Conservation (phyloP, 768 basidiomycete species). For the Cubamyces sp. region DNA sequence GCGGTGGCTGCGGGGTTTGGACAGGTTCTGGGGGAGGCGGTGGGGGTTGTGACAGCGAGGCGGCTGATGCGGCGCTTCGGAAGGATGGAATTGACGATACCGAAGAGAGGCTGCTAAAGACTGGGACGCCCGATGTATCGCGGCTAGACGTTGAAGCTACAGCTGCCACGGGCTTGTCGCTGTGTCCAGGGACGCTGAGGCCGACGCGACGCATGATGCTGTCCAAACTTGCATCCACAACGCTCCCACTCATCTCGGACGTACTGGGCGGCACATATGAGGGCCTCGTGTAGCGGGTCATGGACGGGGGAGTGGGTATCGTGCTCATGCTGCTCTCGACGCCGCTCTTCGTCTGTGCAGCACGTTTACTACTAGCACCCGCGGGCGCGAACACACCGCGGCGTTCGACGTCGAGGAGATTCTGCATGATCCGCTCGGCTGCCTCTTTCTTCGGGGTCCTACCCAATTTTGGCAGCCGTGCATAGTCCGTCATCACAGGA, state of each 20-base stretch:
- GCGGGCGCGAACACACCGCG: conserved; percentile 19
- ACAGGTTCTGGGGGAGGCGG: conserved; percentile 16
- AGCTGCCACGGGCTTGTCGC: conserved; percentile 4
- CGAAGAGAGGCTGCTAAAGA: conserved; percentile 22
- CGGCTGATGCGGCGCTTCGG: conserved; percentile 12
- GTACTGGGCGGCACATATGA: conserved; percentile 34
- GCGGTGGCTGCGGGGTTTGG: conserved; percentile 34
- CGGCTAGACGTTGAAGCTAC: conserved; percentile 9
- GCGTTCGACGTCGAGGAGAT: conserved; percentile 49
- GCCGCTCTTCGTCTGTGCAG: conserved; percentile 19
- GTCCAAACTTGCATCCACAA: conserved; percentile 63
- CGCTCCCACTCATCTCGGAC: conserved; percentile 44
- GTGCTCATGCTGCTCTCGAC: conserved; percentile 69
- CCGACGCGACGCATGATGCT: conserved; percentile 71
- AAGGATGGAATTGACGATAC: conserved; percentile 18
- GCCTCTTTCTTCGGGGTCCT: conserved; percentile 77
- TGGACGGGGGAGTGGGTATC: conserved; percentile 70
- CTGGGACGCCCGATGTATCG: conserved; percentile 1
- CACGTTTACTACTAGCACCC: conserved; percentile 1
- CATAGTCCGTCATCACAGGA: conserved; percentile 57
- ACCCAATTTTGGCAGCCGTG: conserved; percentile 47
- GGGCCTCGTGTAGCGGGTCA: conserved; percentile 63
- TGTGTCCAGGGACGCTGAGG: conserved; percentile 41
- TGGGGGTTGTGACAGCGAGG: not conserved
- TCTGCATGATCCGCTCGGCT: conserved; percentile 66